Evolutionary conservation across 1,284 basidiomycete species (phyloP).

Genomic region (Gastroboletus turbinatus): DNA sequence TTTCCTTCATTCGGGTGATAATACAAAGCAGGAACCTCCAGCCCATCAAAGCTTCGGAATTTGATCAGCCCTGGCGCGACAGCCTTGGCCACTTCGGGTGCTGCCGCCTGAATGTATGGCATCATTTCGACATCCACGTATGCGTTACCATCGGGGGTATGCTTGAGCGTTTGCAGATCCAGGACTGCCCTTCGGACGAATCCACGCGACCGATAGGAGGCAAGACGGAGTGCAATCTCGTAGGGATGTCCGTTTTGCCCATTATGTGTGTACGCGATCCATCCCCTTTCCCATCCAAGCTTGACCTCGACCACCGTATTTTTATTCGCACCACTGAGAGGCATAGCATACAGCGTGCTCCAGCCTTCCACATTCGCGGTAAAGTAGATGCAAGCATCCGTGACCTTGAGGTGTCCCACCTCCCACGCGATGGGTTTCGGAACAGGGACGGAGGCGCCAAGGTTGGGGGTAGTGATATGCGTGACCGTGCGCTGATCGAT

Average conservation of each 20-base stretch:
- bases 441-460: slow-evolving; percentile 24
- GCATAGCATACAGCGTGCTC: slow-evolving; percentile 33
- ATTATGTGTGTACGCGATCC: slow-evolving; percentile 30
- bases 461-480: slow-evolving; percentile 37
- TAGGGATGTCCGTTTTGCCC: slow-evolving; percentile 31
- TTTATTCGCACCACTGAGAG: slow-evolving; percentile 28
- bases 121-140: slow-evolving; percentile 25
- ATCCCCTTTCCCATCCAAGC: slow-evolving; percentile 33
- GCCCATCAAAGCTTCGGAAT: slow-evolving; percentile 39
- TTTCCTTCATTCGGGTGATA: slow-evolving; percentile 33
- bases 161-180: slow-evolving; percentile 17
- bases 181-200: slow-evolving; percentile 28
- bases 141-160: slow-evolving; percentile 14
- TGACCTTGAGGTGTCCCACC: slow-evolving; percentile 25
- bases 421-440: slow-evolving; percentile 35
- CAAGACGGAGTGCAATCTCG: slow-evolving; percentile 31
- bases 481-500: slow-evolving; percentile 25
- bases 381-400: slow-evolving; percentile 30
- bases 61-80: slow-evolving; percentile 33
- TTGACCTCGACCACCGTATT: slow-evolving; percentile 33
- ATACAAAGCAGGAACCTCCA: slow-evolving; percentile 39
- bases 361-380: slow-evolving; percentile 40
- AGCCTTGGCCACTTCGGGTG: slow-evolving; percentile 22
- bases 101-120: slow-evolving; percentile 32
- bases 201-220: slow-evolving; percentile 31